These are phyloP conservation scores for Metahyphopichia silvanorum DNA, from an alignment of 805 yeast species.

Conservation along the genomic window DNA sequence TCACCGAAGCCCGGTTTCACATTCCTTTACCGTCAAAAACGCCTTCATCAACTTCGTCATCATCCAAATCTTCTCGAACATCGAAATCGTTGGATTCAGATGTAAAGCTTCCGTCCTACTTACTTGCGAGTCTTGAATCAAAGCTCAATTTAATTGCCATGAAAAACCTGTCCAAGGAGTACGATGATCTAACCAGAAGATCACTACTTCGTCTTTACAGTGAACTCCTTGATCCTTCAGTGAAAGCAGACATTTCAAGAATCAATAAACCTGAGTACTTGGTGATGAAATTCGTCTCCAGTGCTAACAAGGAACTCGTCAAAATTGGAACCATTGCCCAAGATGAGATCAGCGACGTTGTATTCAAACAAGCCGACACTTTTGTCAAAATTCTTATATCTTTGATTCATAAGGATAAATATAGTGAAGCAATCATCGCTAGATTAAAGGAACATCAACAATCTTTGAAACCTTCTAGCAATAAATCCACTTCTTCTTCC, in stretches of 20 bases:
- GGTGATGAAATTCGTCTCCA: conserved; percentile 49
- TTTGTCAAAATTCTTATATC: conserved; percentile 37
- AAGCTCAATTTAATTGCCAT: conserved; percentile 46
- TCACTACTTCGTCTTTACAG: conserved; percentile 62
- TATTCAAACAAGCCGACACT: conserved; percentile 32
- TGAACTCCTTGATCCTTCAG: conserved; percentile 49
- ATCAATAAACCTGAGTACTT: conserved; percentile 42
- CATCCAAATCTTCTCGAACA: conserved; percentile 12
- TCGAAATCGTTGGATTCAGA: conserved; percentile 26
- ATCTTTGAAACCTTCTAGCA: conserved; percentile 25
- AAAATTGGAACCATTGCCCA: conserved; percentile 35
- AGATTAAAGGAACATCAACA: conserved; percentile 43
- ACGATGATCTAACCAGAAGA: conserved; percentile 52
- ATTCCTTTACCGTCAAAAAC: conserved; percentile 18
- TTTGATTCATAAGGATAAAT: conserved; percentile 34
- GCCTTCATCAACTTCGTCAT: conserved; percentile 2
- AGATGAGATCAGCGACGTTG: conserved; percentile 27
- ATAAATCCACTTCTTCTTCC: conserved; percentile 1
- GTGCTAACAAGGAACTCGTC: conserved; percentile 50
- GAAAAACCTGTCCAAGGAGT: conserved; percentile 27
- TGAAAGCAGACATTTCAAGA: conserved; percentile 27
- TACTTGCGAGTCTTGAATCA: conserved; percentile 36
- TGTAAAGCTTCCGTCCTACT: conserved; percentile 34
- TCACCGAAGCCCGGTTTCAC: conserved; percentile 62
- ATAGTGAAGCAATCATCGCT: conserved; percentile 34